Base-by-base conservation (phyloP, 495 filamentous ascomycete genomes). In the Usnea hakonensis region DNA sequence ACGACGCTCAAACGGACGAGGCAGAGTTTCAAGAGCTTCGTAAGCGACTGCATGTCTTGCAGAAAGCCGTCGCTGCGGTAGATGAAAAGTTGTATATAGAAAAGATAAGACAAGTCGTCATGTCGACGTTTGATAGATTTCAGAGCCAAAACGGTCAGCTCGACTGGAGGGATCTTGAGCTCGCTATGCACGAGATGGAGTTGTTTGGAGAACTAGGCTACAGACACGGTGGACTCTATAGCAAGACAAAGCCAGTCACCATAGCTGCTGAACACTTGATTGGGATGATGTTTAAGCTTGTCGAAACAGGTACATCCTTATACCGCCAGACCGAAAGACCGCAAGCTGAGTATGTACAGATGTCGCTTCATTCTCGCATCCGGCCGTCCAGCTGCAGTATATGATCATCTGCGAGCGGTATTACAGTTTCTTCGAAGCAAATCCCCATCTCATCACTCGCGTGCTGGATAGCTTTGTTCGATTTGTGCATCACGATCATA, bases 391-490 rank as follows among this genome's bases (percentile, higher is more conserved):
- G 61, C 79, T 97, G 19, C 91, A 96, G 73, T 97, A 94, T 67
- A 97, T 97, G 95, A 94, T 97, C 67, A 94, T 96, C 44, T 95
- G 90, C 71, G 91, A 96, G 37, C 87, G 94, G 40, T 97, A 97
- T 71, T 86, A 83, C 72, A 81, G 83, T n/a, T 96, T 96, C 74
- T 97, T 99, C 74, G 90, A 95, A 63, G 79, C 82, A 40, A 88
- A 96, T 66, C 80, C 86, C 3, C 78, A 84, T 2, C 81, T 86
- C 53, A 94, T 97, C 48, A 88, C 89, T 9, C 85, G 82, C 62
- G 91, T 91, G 6, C 78, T 99, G n/a, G 91, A 96, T 65, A 88
- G 87, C 68, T 99, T 97, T 75, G 89, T 97, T 38, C 84, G 85
- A 36, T 83, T 96, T 30, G 87, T 92, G 4, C 94, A 97, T 68